A percentile compares a stretch with the other conserved stretches of the same genome.
phyloP scores from a whole-genome alignment of 768 basidiomycete genomes.

The Basidioascus undulatus region DNA sequence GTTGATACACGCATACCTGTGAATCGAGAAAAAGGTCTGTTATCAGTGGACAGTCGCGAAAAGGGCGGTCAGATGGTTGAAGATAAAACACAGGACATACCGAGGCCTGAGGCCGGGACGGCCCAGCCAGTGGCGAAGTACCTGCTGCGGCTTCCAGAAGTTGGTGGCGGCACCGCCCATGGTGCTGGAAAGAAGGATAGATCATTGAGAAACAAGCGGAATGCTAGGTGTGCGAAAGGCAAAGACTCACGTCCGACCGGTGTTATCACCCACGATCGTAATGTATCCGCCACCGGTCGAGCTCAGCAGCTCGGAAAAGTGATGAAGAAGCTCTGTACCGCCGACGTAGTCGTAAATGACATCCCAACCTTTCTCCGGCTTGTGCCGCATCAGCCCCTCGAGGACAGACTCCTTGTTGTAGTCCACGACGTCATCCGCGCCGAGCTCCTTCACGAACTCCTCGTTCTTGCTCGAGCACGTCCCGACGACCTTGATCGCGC shows the following conservation, averaged over 20 bases:
- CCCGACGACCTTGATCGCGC: slow-evolving; percentile 5
- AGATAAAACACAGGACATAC: too few species aligned
- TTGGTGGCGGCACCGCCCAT: slow-evolving; percentile 6
- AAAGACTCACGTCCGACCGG: background rate
- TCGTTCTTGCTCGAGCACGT: slow-evolving; percentile 6
- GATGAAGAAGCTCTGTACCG: slow-evolving; percentile 4
- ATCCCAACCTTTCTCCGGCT: slow-evolving; percentile 5
- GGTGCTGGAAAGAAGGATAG: too few species aligned
- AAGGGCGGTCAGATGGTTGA: too few species aligned
- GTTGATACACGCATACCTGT: slow-evolving; percentile 6
- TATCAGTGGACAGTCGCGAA: too few species aligned
- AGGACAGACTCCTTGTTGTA: slow-evolving; percentile 8
- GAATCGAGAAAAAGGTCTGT: too few species aligned
- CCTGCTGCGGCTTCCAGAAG: background rate
- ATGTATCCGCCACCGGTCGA: background rate
- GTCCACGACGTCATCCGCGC: slow-evolving; percentile 6
- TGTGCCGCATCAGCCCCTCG: background rate
- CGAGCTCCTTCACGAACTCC: slow-evolving; percentile 5
- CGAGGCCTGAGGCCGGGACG: background rate
- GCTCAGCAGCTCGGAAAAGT: background rate
- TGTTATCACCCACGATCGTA: slow-evolving; percentile 13
- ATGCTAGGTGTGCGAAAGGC: too few species aligned
- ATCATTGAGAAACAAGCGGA: too few species aligned
- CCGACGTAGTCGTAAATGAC: slow-evolving; percentile 9
- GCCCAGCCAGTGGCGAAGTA: slow-evolving; percentile 1